Percentiles rank a stretch among this genome's conserved stretches.
Conservation (phyloP, 164 flowering plant species). For the Sedum album region DNA sequence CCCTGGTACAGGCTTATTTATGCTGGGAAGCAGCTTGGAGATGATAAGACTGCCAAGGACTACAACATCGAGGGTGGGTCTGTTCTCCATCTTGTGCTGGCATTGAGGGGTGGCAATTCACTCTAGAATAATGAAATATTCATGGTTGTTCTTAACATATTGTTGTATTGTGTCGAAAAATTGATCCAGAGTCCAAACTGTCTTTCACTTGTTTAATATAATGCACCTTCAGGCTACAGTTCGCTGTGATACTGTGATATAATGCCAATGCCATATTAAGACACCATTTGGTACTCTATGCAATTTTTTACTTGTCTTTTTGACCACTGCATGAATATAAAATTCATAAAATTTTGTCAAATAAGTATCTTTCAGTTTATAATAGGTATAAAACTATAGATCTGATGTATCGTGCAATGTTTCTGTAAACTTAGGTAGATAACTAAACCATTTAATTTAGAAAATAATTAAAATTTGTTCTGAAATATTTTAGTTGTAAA, state of each 20-base stretch:
- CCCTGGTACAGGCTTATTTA: constrained; percentile 6
- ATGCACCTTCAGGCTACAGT: background rate
- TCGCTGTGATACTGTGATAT: background rate
- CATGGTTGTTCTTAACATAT: background rate
- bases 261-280: background rate
- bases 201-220: background rate
- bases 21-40: constrained; percentile 9
- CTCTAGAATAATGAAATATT: background rate
- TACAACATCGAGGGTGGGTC: constrained; percentile 10
- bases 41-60: constrained; percentile 9
- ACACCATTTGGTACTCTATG: no score
- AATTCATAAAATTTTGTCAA: no score
- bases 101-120: background rate
- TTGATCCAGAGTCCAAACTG: background rate
- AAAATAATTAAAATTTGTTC: no score
- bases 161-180: background rate
- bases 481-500: no score
- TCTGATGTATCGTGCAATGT: no score
- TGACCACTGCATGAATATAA: no score
- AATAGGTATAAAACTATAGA: no score
- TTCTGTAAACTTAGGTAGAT: no score
- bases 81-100: constrained; percentile 12
- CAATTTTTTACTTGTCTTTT: no score
- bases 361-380: no score
- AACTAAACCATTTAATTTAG: no score